phyloP scores from a whole-genome alignment of 169 alveolate genomes.

The Plasmodium gaboni region DNA sequence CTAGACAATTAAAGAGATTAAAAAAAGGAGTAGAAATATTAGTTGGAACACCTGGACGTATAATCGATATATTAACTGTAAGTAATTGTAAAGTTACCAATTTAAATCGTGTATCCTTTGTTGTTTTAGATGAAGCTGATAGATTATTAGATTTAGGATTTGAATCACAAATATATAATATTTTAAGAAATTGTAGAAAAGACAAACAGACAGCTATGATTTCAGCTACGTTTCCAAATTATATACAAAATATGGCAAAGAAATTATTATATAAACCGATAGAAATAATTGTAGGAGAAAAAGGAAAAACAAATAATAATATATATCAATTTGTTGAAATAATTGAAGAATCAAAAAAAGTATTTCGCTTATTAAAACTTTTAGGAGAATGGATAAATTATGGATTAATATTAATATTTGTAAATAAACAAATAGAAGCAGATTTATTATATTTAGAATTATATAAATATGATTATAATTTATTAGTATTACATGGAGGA shows the following conservation, averaged over 20 bases:
- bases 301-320: constrained; percentile 93
- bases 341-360: constrained; percentile 89
- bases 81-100: constrained; percentile 94
- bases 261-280: constrained; percentile 95
- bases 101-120: constrained; percentile 94
- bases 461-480: constrained; percentile 91
- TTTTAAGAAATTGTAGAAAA: constrained; percentile 92
- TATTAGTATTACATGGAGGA: constrained; percentile 97
- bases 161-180: constrained; percentile 96
- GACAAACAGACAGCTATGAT: constrained; percentile 97
- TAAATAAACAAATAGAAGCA: constrained; percentile 96
- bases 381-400: constrained; percentile 97
- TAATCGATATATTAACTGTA: constrained; percentile 94
- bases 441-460: constrained; percentile 93
- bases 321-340: constrained; percentile 96
- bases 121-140: constrained; percentile 99
- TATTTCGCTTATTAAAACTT: constrained; percentile 93
- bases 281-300: constrained; percentile 95
- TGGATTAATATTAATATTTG: constrained; percentile 97
- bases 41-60: constrained; percentile 98
- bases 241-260: constrained; percentile 96
- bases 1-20: constrained; percentile 92
- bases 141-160: constrained; percentile 98
- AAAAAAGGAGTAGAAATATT: constrained; percentile 97
- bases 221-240: constrained; percentile 99